Conservation (phyloP, 2,329 filamentous ascomycete species). For the Fusarium temperatum region DNA sequence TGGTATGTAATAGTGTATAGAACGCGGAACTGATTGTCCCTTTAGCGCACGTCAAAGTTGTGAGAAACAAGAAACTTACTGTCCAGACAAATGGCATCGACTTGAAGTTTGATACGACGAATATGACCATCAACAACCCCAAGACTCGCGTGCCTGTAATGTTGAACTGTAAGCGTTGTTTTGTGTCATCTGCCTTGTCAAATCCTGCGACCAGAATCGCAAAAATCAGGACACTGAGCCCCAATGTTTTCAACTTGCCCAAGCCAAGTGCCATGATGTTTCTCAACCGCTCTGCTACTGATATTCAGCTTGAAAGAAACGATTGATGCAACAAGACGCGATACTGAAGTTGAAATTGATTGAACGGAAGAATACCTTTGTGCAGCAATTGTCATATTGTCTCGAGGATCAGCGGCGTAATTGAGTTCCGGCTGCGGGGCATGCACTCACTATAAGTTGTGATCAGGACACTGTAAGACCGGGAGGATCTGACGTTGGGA, state of each 20-base stretch:
- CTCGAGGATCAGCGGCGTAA: not conserved
- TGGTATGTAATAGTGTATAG: not conserved
- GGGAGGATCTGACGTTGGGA: not conserved
- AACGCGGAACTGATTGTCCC: not conserved
- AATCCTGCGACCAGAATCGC: not conserved
- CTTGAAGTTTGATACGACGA: not conserved
- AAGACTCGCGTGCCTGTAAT: not conserved
- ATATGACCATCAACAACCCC: not conserved
- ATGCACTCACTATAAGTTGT: not conserved
- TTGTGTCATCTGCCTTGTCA: not conserved
- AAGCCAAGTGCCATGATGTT: not conserved
- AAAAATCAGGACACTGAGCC: not conserved
- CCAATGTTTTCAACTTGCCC: not conserved
- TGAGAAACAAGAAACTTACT: not conserved
- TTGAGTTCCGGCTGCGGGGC: not conserved
- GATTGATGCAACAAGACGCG: no score
- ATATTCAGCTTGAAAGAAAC: fast-evolving
- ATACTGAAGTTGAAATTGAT: not conserved
- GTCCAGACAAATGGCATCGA: not conserved
- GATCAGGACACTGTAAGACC: fast-evolving
- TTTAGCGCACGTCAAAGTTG: not conserved
- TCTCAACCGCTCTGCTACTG: no score
- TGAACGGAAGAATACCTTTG: not conserved
- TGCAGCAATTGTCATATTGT: not conserved
- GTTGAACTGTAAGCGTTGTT: not conserved